Conservation (phyloP, 495 filamentous ascomycete genomes). For the Aspergillus steynii region DNA sequence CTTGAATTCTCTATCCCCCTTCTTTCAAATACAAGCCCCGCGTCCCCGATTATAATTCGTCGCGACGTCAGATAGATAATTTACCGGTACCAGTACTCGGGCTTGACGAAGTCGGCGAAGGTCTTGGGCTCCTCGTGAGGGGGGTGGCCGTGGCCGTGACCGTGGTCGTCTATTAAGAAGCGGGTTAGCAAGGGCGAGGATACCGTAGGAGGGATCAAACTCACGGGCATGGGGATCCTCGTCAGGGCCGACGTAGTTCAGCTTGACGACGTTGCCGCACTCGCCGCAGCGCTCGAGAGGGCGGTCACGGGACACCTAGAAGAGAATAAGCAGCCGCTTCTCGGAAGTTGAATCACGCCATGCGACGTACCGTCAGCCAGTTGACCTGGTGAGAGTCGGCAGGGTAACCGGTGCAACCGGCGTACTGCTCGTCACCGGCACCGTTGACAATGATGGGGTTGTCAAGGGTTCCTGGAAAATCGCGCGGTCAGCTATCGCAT, state of each 20-base stretch:
- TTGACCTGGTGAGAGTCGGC: conserved; percentile 86
- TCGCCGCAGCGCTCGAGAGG: conserved; percentile 91
- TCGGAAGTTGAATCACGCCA: conserved; percentile 1
- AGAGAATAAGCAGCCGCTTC: neutral
- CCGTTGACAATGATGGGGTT: conserved; percentile 88
- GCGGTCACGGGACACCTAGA: conserved; percentile 81
- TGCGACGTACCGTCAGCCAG: conserved; percentile 77
- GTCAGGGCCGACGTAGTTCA: conserved; percentile 88
- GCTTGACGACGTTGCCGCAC: conserved; percentile 93
- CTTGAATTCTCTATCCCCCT: conserved; percentile 4
- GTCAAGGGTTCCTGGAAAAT: conserved; percentile 71
- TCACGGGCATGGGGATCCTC: conserved; percentile 63
- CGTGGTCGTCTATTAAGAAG: conserved; percentile 42
- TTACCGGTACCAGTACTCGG: conserved; percentile 79
- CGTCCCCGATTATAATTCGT: conserved; percentile 18
- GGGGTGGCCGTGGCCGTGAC: conserved; percentile 51
- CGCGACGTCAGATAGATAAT: conserved; percentile 21
- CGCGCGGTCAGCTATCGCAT: neutral
- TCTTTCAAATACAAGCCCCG: conserved; percentile 10
- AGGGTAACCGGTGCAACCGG: conserved; percentile 92
- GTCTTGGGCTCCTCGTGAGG: conserved; percentile 82
- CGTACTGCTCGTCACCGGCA: conserved; percentile 93
- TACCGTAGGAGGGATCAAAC: conserved; percentile 13
- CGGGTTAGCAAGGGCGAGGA: conserved; percentile 10
- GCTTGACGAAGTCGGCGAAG: conserved; percentile 89